Evolutionary conservation across 768 basidiomycete genomes (phyloP), one percentile per base, ranked within the genome.

Genomic region (Boletellus sp.): DNA sequence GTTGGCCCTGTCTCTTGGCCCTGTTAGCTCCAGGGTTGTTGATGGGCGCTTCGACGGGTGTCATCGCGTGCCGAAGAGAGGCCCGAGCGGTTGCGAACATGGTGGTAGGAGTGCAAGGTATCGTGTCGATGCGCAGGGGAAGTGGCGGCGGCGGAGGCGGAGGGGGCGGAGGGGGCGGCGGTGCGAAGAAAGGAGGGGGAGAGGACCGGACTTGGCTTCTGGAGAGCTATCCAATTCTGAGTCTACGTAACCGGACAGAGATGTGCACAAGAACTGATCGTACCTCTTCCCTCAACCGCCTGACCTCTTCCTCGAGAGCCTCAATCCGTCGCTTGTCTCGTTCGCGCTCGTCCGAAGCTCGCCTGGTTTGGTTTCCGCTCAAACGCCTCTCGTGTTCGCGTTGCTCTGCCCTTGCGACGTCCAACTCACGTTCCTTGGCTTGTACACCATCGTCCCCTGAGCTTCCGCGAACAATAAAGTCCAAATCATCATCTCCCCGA

Each of bases 31-130:
- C 56, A 6, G 67, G 74, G 10, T 61, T 69, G 57, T 85, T 87
- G 47, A 88, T 88, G 1, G 87, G 83, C 0, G 80, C 80, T 63
- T 88, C 87, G 16, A 76, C 70, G 0, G 87, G 86, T 35, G 56
- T 65, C 53, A 68, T 59, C 11, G 61, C 53, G 16, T 74, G 84
- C 44, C 83, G 84, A 19, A 90, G 73, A 13, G 79, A 72, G n/a
- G 88, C 84, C 3, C 88, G 83, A 3, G 79, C 82, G 20, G 75
- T 71, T 3, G 75, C 70, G 48, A 87, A 84, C 36, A 83, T 74
- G 9, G 62, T 38, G 0, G 62, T 54, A 32, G 70, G 48, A 47
- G 60, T 53, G 58, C 60, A 58, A 52, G 72, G 58, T 4, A 53
- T 26, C 39, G 68, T 62, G 31, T 66, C 63, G 22, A 67, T 68